Evolutionary conservation across 805 yeast genomes (phyloP).

Genomic region (Wickerhamiella allomyrinae): DNA sequence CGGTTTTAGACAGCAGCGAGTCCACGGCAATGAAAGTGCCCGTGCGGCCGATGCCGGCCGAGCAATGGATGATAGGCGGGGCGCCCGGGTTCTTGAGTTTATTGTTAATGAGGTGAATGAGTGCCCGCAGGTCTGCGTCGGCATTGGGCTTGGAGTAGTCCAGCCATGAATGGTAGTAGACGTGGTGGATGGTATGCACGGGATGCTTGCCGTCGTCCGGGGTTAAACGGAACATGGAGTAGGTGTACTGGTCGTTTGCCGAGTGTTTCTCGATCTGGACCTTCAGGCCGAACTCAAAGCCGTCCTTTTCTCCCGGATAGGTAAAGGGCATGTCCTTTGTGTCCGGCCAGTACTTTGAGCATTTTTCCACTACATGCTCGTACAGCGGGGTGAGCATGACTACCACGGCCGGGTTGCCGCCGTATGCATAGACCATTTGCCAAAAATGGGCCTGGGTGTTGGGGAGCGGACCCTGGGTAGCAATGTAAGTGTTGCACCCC

Average conservation of each 20-base stretch:
- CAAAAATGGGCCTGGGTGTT: conserved; percentile 74
- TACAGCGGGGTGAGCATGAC: conserved; percentile 64
- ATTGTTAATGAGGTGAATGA: conserved; percentile 38
- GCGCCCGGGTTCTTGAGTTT: conserved; percentile 29
- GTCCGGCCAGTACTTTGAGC: conserved; percentile 67
- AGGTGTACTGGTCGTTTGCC: conserved; percentile 14
- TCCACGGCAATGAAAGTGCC: conserved; percentile 77
- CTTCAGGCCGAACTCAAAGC: conserved; percentile 14
- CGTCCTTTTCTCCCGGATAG: conserved; percentile 8
- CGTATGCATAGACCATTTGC: conserved; percentile 59
- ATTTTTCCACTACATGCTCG: conserved; percentile 70
- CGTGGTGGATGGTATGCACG: conserved; percentile 32
- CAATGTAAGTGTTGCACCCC: conserved; percentile 38
- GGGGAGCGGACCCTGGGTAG: conserved; percentile 76
- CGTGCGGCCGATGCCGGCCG: conserved; percentile 95
- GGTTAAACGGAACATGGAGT: conserved; percentile 12
- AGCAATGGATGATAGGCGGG: conserved; percentile 74
- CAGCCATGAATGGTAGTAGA: conserved; percentile 72
- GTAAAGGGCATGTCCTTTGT: conserved; percentile 12
- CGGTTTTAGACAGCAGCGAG: conserved; percentile 24
- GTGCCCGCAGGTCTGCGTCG: conserved; percentile 32
- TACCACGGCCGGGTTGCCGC: conserved; percentile 47
- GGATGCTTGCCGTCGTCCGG: conserved; percentile 12
- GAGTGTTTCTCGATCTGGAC: conserved; percentile 10
- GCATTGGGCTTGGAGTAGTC: conserved; percentile 54